A percentile compares a stretch with the other conserved stretches of the same genome.
These are phyloP conservation scores for Trichophyton benhamiae DNA, from an alignment of 2,329 filamentous ascomycete genomes.

Conservation along the genomic window DNA sequence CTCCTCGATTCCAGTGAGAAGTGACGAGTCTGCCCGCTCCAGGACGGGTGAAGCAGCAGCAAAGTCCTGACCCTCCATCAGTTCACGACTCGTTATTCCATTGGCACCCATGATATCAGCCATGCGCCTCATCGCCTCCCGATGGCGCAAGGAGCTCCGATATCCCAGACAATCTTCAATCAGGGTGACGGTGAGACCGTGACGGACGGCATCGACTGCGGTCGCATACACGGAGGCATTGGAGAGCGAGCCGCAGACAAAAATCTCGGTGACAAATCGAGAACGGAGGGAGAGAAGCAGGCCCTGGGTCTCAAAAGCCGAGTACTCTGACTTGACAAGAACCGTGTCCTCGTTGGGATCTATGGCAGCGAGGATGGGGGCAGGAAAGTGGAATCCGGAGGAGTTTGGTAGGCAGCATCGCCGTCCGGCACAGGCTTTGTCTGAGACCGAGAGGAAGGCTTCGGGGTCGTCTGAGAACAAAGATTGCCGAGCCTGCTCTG, in stretches of 20 bases:
- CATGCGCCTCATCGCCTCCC: slow-evolving; percentile 57
- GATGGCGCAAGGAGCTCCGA: slow-evolving; percentile 55
- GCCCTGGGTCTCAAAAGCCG: slow-evolving; percentile 64
- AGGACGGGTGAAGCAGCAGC: slow-evolving; percentile 13
- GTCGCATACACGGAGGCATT: slow-evolving; percentile 88
- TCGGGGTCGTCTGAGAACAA: slow-evolving; percentile 26
- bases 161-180: slow-evolving; percentile 83
- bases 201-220: slow-evolving; percentile 74
- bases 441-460: slow-evolving; percentile 29
- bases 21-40: slow-evolving; percentile 13
- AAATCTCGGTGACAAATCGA: slow-evolving; percentile 80
- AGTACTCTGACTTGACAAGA: slow-evolving; percentile 67
- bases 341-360: slow-evolving; percentile 41
- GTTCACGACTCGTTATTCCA: slow-evolving; percentile 46
- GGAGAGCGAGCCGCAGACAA: slow-evolving; percentile 72
- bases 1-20: slow-evolving; percentile 24
- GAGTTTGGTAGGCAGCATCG: slow-evolving; percentile 31
- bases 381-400: slow-evolving; percentile 39
- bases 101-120: slow-evolving; percentile 63
- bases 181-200: slow-evolving; percentile 77
- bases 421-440: slow-evolving; percentile 16
- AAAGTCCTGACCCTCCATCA: slow-evolving; percentile 41
- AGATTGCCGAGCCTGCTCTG: neutral
- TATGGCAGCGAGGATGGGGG: slow-evolving; percentile 39
- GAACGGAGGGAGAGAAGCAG: slow-evolving; percentile 67